Percentiles rank a stretch among this genome's conserved stretches.
Conservation (phyloP, 176 grass and related monocot genomes). For the Themeda triandra region DNA sequence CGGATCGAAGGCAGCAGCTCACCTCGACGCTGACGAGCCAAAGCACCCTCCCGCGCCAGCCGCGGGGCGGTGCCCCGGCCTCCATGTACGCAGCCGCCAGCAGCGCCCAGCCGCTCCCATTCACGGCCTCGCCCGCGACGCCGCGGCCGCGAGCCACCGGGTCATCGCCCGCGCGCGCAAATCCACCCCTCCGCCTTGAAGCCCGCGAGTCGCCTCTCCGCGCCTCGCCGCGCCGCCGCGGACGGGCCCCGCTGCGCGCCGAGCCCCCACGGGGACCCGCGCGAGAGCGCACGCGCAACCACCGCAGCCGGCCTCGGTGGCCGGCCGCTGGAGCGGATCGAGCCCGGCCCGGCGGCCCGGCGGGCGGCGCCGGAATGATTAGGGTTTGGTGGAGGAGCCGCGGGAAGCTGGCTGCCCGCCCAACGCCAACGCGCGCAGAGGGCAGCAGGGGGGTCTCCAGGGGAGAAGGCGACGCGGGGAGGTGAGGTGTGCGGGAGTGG, state of each 20-base stretch:
- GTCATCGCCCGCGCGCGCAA: slow-evolving; percentile 6
- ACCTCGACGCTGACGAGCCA: slow-evolving; percentile 42
- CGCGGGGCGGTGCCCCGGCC: slow-evolving; percentile 12
- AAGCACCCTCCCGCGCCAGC: slow-evolving; percentile 36
- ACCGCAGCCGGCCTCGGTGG: not conserved
- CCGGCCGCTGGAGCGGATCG: slow-evolving; percentile 28
- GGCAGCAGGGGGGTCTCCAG: not conserved
- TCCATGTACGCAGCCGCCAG: slow-evolving; percentile 42
- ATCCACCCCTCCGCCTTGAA: not conserved
- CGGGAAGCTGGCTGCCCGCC: not conserved
- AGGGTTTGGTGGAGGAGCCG: slow-evolving; percentile 30
- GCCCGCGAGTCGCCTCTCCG: no score
- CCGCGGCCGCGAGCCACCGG: slow-evolving; percentile 6
- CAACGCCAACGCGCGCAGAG: not conserved
- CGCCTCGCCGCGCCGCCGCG: not conserved
- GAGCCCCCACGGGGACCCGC: not conserved
- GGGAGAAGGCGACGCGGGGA: not conserved
- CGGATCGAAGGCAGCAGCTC: slow-evolving; percentile 39
- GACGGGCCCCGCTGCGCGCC: not conserved
- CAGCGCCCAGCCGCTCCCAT: slow-evolving; percentile 45
- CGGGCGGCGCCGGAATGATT: not conserved
- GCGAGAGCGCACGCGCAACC: not conserved
- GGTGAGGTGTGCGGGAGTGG: slow-evolving; percentile 1
- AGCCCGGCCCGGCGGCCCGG: no score
- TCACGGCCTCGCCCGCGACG: slow-evolving; percentile 27